Evolutionary conservation across 2,329 filamentous ascomycete genomes (phyloP).

Genomic region (Trichophyton benhamiae): DNA sequence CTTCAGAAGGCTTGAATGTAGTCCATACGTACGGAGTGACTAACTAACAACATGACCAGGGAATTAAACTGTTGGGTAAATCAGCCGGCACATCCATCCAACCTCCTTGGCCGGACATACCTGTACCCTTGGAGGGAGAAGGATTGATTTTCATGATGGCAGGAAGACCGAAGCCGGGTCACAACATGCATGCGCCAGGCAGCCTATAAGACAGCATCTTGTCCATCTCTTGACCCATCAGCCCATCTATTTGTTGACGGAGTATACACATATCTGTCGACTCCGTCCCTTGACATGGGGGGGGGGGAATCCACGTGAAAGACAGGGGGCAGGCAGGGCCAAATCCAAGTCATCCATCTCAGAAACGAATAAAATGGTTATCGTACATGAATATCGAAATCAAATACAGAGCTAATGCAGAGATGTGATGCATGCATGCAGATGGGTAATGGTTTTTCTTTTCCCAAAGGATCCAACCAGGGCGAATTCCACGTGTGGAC

Average conservation of each 20-base stretch:
- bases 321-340: not conserved
- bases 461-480: not conserved
- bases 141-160: not conserved
- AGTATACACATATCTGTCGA: not conserved
- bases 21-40: not conserved
- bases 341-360: not conserved
- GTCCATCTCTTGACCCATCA: not conserved
- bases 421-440: not conserved
- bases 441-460: not conserved
- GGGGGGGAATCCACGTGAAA: not conserved
- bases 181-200: not conserved
- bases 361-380: not conserved
- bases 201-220: not conserved
- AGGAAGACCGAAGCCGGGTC: not conserved
- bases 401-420: not conserved
- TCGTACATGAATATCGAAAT: not conserved
- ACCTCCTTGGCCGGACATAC: not conserved
- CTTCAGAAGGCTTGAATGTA: not conserved
- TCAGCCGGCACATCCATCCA: not conserved
- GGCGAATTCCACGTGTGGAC: not conserved
- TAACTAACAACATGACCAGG: not conserved
- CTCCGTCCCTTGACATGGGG: not conserved
- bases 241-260: too few species aligned
- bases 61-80: not conserved
- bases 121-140: not conserved